A percentile compares a stretch with the other conserved stretches of the same genome.
Evolutionary conservation across 225 moss, liverwort and hornwort genomes (phyloP).

Genomic region (Straminergon stramineum): DNA sequence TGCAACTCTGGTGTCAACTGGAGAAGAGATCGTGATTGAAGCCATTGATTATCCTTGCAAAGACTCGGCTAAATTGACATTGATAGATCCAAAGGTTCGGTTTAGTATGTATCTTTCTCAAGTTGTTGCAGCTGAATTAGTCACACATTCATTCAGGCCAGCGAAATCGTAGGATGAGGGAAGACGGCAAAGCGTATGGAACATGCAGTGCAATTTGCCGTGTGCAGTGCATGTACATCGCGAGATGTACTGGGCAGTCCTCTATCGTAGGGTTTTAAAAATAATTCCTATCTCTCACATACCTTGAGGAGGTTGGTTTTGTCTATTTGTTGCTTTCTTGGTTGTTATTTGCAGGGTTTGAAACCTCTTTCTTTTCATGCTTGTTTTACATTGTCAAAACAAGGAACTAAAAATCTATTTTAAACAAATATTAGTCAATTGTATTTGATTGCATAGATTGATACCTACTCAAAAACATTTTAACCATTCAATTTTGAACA

Average conservation of each 20-base stretch:
- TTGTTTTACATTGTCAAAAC: neutral
- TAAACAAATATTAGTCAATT: neutral
- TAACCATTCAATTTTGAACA: neutral
- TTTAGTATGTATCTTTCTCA: neutral
- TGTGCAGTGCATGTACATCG: no score
- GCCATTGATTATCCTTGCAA: conserved; percentile 10
- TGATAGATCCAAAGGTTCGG: neutral
- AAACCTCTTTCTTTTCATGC: neutral
- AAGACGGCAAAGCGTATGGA: neutral
- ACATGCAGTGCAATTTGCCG: neutral
- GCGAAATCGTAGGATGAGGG: neutral
- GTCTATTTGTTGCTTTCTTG: neutral
- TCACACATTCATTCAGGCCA: neutral
- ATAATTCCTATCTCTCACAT: neutral
- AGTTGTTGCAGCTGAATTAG: neutral
- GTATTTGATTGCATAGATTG: neutral
- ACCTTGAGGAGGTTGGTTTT: neutral
- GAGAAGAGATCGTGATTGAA: conserved; percentile 7
- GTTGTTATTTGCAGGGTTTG: neutral
- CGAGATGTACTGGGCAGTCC: neutral
- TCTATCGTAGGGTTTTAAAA: no score
- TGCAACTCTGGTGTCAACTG: neutral
- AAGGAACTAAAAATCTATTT: neutral
- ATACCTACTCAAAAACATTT: neutral
- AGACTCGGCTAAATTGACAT: neutral